Percentiles rank a stretch among this genome's conserved stretches.
Evolutionary conservation across 2,329 filamentous ascomycete genomes (phyloP).

Genomic region (Trichophyton mentagrophytes): DNA sequence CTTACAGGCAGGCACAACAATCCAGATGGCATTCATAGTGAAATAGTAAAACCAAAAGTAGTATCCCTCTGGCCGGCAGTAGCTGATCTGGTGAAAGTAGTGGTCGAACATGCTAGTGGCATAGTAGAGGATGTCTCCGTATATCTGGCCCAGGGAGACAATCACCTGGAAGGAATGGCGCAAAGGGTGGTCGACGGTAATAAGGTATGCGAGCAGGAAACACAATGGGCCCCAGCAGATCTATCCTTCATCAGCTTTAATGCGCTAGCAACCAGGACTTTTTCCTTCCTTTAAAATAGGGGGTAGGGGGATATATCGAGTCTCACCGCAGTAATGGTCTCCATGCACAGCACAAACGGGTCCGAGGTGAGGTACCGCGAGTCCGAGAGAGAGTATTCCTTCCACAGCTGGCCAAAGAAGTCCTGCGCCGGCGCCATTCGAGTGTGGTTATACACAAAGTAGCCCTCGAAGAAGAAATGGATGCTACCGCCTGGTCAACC

Average conservation of each 20-base stretch:
- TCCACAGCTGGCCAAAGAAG: slow-evolving; percentile 77
- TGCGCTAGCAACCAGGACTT: background rate
- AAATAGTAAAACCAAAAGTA: slow-evolving; percentile 58
- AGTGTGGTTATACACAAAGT: slow-evolving; percentile 60
- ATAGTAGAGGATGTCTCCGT: slow-evolving; percentile 53
- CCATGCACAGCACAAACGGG: slow-evolving; percentile 75
- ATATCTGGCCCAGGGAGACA: slow-evolving; percentile 51
- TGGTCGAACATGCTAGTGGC: slow-evolving; percentile 51
- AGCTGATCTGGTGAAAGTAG: slow-evolving; percentile 40
- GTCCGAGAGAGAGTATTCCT: slow-evolving; percentile 79
- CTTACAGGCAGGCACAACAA: slow-evolving; percentile 47
- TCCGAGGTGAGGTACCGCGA: slow-evolving; percentile 75
- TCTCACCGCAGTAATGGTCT: slow-evolving; percentile 65
- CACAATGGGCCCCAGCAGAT: slow-evolving; percentile 50
- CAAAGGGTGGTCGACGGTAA: slow-evolving; percentile 42
- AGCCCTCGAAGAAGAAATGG: slow-evolving; percentile 75
- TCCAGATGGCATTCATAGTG: slow-evolving; percentile 55
- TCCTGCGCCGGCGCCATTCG: slow-evolving; percentile 55
- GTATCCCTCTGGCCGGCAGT: slow-evolving; percentile 49
- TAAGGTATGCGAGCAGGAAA: slow-evolving; percentile 43
- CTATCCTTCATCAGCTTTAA: slow-evolving; percentile 22
- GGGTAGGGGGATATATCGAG: background rate
- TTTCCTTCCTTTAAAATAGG: background rate
- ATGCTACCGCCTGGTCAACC: slow-evolving; percentile 35
- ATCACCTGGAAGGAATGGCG: slow-evolving; percentile 48